Evolutionary conservation across 176 grass and related monocot species (phyloP), one percentile per base, ranked within the genome.

Genomic region (Oryza punctata): DNA sequence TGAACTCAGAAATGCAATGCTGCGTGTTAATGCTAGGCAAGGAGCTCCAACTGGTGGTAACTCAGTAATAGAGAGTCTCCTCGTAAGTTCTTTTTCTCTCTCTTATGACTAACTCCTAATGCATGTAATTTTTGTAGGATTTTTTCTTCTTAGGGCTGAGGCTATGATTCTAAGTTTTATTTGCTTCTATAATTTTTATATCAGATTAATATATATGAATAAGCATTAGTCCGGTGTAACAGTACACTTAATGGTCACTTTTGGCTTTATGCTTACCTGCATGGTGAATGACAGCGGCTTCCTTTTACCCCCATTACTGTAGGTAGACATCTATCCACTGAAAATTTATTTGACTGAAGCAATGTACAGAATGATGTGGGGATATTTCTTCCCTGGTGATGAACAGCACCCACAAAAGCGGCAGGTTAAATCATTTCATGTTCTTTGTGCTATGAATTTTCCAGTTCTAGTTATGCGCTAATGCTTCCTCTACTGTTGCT

Each of bases 291-390:
- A 79, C 61, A 73, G 5, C 72, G 63, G 25, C 26, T 68, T 44
- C 29, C 29, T 86, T 84, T 33, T 78, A 81, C 57, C 57, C 78
- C 84, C 80, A 41, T 63, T 78, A 93, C 65, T 91, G 32, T 89
- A 98, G 96, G 96, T 98, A 64, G 93, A 98, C 65, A 98, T 98
- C 35, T 95, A 98, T 90, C 96, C 96, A 27, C 86, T 98, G 71
- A 98, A 91, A 90, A 95, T 98, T 85, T 76, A 95, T 90, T 95
- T 98, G 89, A 95, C 91, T 78, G 96, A 98, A 87, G 76, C 91
- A 85, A 95, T 98, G 93, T 98, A 98, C 85, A 77, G 85, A 77
- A 95, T 98, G 96, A 95, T 98, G 91, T 98, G 96, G 96, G 82
- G 84, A 49, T 98, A 98, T 83, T 91, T 98, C 72, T 98, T 98